A percentile compares a stretch with the other conserved stretches of the same genome.
These are phyloP conservation scores for Pleurotus citrinopileatus DNA, from an alignment of 768 basidiomycete genomes.

Conservation along the genomic window DNA sequence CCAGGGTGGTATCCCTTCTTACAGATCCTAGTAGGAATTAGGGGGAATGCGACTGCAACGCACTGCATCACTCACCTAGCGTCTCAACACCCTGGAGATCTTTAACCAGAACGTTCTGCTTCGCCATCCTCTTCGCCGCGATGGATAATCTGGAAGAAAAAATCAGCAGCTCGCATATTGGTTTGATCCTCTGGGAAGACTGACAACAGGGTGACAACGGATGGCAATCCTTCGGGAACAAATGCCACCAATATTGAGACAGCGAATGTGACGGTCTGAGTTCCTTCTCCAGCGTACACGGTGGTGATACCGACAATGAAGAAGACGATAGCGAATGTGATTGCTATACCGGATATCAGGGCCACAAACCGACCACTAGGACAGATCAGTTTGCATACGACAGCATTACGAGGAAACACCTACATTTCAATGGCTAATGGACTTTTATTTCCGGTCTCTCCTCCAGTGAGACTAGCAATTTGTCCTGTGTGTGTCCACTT, in stretches of 20 bases:
- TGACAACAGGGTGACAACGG: constrained; percentile 58
- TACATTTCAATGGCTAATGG: constrained; percentile 69
- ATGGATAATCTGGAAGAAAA: constrained; percentile 43
- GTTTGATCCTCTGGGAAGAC: too few species aligned
- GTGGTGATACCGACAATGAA: constrained; percentile 66
- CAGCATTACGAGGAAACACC: constrained; percentile 16
- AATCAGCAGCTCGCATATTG: constrained; percentile 5
- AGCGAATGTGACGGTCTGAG: constrained; percentile 55
- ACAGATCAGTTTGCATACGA: not conserved
- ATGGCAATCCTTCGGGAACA: constrained; percentile 59
- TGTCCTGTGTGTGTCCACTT: constrained; percentile 46
- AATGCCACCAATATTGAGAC: constrained; percentile 51
- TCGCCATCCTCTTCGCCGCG: constrained; percentile 70
- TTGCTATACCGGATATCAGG: constrained; percentile 59
- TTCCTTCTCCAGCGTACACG: constrained; percentile 59
- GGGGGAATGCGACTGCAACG: not conserved
- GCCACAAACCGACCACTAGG: constrained; percentile 56
- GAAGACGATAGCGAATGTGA: constrained; percentile 60
- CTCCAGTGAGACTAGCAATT: constrained; percentile 65
- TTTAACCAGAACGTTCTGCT: constrained; percentile 70
- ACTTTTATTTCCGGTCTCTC: constrained; percentile 61
- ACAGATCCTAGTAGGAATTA: constrained; percentile 35
- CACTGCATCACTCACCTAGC: constrained; percentile 46
- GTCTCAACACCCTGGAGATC: constrained; percentile 74
- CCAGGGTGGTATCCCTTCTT: constrained; percentile 11